phyloP scores from a whole-genome alignment of 768 basidiomycete species.

The Serendipita vermifera region DNA sequence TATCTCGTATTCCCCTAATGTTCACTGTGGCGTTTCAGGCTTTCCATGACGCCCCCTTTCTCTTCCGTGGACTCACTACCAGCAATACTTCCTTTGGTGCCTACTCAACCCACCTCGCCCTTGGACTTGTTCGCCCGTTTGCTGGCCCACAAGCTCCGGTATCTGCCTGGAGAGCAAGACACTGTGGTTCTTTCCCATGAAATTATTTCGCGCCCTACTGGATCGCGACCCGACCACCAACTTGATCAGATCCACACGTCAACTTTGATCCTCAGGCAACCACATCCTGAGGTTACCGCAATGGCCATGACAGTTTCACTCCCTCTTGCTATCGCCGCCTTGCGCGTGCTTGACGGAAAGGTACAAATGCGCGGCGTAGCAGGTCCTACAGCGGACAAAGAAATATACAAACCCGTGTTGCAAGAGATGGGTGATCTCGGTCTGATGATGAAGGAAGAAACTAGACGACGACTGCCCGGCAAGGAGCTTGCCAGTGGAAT shows the following conservation, averaged over 20 bases:
- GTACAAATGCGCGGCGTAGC: conserved; percentile 41
- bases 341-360: conserved; percentile 53
- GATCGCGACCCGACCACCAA: conserved; percentile 9
- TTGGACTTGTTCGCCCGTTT: conserved; percentile 65
- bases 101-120: conserved; percentile 21
- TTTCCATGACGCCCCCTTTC: conserved; percentile 8
- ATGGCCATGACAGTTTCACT: conserved; percentile 89
- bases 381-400: conserved; percentile 44
- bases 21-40: not conserved
- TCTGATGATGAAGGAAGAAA: conserved; percentile 23
- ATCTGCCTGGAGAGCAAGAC: conserved; percentile 61
- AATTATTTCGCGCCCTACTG: conserved; percentile 37
- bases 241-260: conserved; percentile 51
- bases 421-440: conserved; percentile 38
- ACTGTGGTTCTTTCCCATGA: conserved; percentile 81
- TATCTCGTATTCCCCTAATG: not conserved
- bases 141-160: conserved; percentile 57
- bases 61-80: not conserved
- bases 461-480: not conserved
- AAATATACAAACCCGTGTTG: conserved; percentile 52
- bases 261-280: conserved; percentile 45
- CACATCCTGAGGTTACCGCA: conserved; percentile 46
- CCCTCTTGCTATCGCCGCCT: conserved; percentile 72
- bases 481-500: not conserved
- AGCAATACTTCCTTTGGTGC: conserved; percentile 12